These are phyloP conservation scores for Candida buenavistaensis DNA, from an alignment of 1,139 yeast genomes.

Conservation along the genomic window DNA sequence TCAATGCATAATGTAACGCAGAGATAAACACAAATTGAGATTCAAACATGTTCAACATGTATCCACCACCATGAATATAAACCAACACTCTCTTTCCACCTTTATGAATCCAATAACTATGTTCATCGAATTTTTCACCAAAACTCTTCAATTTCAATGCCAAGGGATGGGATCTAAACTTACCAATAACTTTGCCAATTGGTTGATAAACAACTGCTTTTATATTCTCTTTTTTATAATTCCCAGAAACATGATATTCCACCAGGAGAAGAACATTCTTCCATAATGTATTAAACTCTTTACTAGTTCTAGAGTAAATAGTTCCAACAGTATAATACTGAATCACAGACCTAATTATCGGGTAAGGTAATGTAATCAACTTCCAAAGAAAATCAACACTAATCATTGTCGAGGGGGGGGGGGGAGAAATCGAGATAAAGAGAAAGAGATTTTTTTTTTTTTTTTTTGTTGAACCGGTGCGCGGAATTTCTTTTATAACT, in stretches of 20 bases:
- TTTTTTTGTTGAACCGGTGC: too few species aligned
- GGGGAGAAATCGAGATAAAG: not conserved
- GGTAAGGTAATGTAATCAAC: conserved; percentile 20
- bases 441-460: not conserved
- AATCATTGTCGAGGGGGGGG: conserved; percentile 7
- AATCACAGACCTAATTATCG: conserved; percentile 19
- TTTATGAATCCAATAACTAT: conserved; percentile 26
- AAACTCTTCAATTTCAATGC: conserved; percentile 17
- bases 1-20: conserved; percentile 25
- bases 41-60: conserved; percentile 28
- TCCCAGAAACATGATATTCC: conserved; percentile 27
- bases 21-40: conserved; percentile 26
- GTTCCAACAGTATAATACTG: conserved; percentile 36
- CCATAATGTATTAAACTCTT: conserved; percentile 30
- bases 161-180: conserved; percentile 14
- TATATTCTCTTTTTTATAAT: conserved; percentile 15
- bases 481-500: too few species aligned
- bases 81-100: conserved; percentile 13
- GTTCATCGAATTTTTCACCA: conserved; percentile 27
- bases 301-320: conserved; percentile 27
- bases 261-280: conserved; percentile 31
- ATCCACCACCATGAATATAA: conserved; percentile 48
- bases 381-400: conserved; percentile 11
- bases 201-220: conserved; percentile 15
- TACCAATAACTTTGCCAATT: conserved; percentile 10